These are phyloP conservation scores for Dimargaris xerosporica DNA, from an alignment of 192 early-diverging fungal genomes.

Conservation along the genomic window DNA sequence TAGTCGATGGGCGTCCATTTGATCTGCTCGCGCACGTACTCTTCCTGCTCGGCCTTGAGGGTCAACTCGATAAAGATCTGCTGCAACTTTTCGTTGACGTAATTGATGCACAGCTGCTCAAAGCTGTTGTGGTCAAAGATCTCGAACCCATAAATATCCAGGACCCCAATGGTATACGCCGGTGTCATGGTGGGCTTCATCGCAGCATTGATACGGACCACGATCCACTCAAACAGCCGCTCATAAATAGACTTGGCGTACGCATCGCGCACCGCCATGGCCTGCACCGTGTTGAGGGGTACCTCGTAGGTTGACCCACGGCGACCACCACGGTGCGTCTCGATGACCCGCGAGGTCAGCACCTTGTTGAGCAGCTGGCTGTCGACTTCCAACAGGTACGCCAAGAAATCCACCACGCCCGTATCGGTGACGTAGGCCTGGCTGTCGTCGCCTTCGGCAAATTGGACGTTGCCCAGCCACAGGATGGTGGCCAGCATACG, in stretches of 20 bases:
- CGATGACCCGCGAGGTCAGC: slow-evolving; percentile 50
- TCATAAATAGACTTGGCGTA: slow-evolving; percentile 88
- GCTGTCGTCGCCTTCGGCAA: slow-evolving; percentile 68
- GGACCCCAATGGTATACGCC: slow-evolving; percentile 70
- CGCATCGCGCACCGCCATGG: slow-evolving; percentile 76
- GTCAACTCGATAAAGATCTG: slow-evolving; percentile 99
- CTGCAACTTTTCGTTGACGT: slow-evolving; percentile 93
- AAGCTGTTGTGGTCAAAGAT: slow-evolving; percentile 91
- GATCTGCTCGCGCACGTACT: slow-evolving; percentile 91
- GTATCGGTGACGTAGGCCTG: slow-evolving; percentile 36
- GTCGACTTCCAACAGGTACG: slow-evolving; percentile 52
- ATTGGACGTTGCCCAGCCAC: slow-evolving; percentile 91
- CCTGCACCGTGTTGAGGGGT: slow-evolving; percentile 82
- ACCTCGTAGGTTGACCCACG: slow-evolving; percentile 69
- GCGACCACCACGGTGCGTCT: slow-evolving; percentile 58
- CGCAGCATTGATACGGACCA: slow-evolving; percentile 79
- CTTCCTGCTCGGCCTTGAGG: slow-evolving; percentile 96
- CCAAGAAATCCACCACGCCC: slow-evolving; percentile 53
- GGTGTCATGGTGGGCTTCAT: slow-evolving; percentile 45
- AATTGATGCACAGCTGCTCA: slow-evolving; percentile 99
- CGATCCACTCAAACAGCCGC: slow-evolving; percentile 97
- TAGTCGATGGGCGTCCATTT: slow-evolving; percentile 98
- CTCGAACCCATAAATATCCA: slow-evolving; percentile 99
- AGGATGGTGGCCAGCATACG: slow-evolving; percentile 85
- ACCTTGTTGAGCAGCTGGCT: slow-evolving; percentile 42